These are phyloP conservation scores for Ogataea hybrid DNA, from an alignment of 1,139 yeast genomes.

Conservation along the genomic window DNA sequence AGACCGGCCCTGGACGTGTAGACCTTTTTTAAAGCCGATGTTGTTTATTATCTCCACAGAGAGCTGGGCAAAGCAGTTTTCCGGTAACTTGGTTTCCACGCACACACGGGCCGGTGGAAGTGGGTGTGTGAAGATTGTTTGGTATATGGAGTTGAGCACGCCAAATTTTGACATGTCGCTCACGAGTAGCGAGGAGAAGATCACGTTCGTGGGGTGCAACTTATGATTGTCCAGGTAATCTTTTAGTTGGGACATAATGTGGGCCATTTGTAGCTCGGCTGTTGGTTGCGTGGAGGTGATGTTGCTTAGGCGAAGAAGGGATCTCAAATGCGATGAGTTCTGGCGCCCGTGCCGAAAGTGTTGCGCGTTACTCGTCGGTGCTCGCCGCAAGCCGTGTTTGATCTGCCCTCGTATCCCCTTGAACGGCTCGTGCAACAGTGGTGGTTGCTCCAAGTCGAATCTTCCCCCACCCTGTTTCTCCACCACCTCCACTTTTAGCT, in stretches of 20 bases:
- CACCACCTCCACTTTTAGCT: constrained; percentile 41
- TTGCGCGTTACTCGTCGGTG: not conserved
- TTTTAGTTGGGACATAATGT: constrained; percentile 46
- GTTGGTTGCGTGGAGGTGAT: constrained; percentile 35
- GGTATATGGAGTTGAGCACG: constrained; percentile 59
- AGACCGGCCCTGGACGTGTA: constrained; percentile 88
- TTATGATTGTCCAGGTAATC: constrained; percentile 32
- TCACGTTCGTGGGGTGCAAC: constrained; percentile 42
- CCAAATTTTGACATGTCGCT: constrained; percentile 64
- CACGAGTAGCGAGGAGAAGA: constrained; percentile 59
- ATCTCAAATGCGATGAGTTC: constrained; percentile 26
- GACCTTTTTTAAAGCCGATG: constrained; percentile 46
- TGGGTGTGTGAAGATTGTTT: constrained; percentile 49
- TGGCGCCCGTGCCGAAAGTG: constrained; percentile 11
- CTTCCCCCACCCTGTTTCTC: constrained; percentile 36
- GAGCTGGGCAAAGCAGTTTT: constrained; percentile 43
- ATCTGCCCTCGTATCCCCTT: constrained; percentile 21
- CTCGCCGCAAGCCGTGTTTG: not conserved
- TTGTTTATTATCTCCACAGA: constrained; percentile 50
- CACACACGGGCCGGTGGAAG: constrained; percentile 91
- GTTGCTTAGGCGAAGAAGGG: constrained; percentile 51
- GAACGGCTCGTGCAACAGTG: constrained; percentile 51
- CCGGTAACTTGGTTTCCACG: constrained; percentile 56
- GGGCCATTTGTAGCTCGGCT: constrained; percentile 44
- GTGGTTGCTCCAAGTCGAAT: constrained; percentile 39